Percentiles rank a stretch among this genome's conserved stretches.
phyloP scores from a whole-genome alignment of 352 stramenopile species.

The Albugo laibachii region DNA sequence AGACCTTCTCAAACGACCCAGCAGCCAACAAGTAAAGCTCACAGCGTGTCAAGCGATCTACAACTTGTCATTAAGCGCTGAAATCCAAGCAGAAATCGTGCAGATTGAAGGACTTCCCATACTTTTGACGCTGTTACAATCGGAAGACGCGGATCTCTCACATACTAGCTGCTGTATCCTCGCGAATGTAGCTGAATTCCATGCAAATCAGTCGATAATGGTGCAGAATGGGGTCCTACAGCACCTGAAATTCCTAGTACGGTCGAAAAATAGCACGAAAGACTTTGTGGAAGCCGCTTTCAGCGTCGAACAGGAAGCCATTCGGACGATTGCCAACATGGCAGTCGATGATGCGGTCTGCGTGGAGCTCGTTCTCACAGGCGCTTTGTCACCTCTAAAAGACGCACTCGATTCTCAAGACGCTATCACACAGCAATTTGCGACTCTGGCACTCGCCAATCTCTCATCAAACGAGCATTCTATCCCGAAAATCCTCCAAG shows the following conservation, averaged over 20 bases:
- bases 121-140: conserved; percentile 80
- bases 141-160: conserved; percentile 75
- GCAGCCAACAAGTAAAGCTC: conserved; percentile 72
- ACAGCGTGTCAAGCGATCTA: conserved; percentile 84
- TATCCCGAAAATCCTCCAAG: conserved; percentile 77
- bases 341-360: conserved; percentile 89
- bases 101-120: conserved; percentile 60
- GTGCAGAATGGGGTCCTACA: conserved; percentile 89
- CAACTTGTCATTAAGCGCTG: conserved; percentile 82
- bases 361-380: conserved; percentile 78
- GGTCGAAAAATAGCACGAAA: conserved; percentile 8
- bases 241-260: conserved; percentile 90
- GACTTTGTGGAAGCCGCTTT: conserved; percentile 46
- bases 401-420: conserved; percentile 82
- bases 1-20: too few species aligned
- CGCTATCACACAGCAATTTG: conserved; percentile 84
- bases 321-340: conserved; percentile 89
- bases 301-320: conserved; percentile 86
- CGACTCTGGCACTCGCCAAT: conserved; percentile 90
- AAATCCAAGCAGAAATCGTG: conserved; percentile 87
- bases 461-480: conserved; percentile 85
- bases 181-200: conserved; percentile 84
- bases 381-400: conserved; percentile 76
- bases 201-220: conserved; percentile 91
- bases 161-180: conserved; percentile 83